Conservation (phyloP, 1,284 basidiomycete genomes). For the Naganishia sp. region DNA sequence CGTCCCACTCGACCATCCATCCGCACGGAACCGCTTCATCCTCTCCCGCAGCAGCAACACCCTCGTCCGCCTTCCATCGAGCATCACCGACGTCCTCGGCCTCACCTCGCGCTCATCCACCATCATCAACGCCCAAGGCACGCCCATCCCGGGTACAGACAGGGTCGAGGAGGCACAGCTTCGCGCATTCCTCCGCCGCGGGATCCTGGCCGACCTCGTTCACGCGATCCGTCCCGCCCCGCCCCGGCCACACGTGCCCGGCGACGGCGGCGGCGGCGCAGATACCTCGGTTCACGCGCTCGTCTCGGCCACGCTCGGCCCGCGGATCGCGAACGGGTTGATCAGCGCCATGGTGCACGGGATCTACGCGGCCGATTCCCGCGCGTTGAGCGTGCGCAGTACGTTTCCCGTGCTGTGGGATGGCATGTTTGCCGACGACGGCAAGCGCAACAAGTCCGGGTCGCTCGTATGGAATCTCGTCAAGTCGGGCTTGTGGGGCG, state of each 20-base stretch:
- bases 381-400: slow-evolving; percentile 70
- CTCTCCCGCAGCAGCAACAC: slow-evolving; percentile 62
- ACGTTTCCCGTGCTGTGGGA: slow-evolving; percentile 75
- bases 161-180: slow-evolving; percentile 1
- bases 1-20: slow-evolving; percentile 45
- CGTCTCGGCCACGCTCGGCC: slow-evolving; percentile 73
- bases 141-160: not conserved
- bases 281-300: slow-evolving; percentile 86
- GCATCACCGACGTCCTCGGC: slow-evolving; percentile 54
- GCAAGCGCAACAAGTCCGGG: not conserved
- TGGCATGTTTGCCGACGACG: slow-evolving; percentile 58
- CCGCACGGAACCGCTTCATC: slow-evolving; percentile 56
- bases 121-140: not conserved
- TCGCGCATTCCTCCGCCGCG: slow-evolving; percentile 1
- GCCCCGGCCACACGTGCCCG: slow-evolving; percentile 40
- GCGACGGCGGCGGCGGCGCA: slow-evolving; percentile 36
- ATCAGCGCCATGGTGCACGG: slow-evolving; percentile 87
- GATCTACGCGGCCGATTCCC: slow-evolving; percentile 84
- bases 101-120: not conserved
- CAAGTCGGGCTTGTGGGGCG: slow-evolving; percentile 25
- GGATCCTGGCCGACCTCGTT: not conserved
- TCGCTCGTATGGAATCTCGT: slow-evolving; percentile 46
- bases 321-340: slow-evolving; percentile 68
- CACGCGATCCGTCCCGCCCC: slow-evolving; percentile 41
- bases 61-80: slow-evolving; percentile 58